phyloP scores from a whole-genome alignment of 345 rosid species.

The Camelina sativa region DNA sequence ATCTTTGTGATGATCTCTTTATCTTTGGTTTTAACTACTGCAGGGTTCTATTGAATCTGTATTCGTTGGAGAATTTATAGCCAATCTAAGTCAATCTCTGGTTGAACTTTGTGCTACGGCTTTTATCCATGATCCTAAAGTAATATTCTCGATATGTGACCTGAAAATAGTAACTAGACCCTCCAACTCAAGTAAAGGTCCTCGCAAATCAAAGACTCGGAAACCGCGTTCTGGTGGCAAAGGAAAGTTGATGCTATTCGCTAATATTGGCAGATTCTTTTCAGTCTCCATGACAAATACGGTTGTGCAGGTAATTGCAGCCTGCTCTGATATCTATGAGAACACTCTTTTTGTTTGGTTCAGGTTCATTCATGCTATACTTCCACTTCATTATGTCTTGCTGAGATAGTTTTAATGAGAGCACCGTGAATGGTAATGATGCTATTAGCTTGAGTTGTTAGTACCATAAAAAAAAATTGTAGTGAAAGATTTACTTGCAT shows the following conservation, averaged over 20 bases:
- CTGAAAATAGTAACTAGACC: conserved; percentile 78
- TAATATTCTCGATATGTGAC: conserved; percentile 77
- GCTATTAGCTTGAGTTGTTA: not conserved
- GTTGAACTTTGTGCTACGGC: conserved; percentile 82
- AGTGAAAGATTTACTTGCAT: not conserved
- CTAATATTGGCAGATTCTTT: conserved; percentile 82
- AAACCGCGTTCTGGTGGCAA: conserved; percentile 59
- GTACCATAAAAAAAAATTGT: not conserved
- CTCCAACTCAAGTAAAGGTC: conserved; percentile 60
- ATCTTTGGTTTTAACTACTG: not conserved
- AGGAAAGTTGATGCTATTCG: conserved; percentile 87
- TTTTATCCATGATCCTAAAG: conserved; percentile 84
- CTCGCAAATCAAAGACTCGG: conserved; percentile 56
- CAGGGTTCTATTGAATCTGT: conserved; percentile 94
- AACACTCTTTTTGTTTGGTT: not conserved
- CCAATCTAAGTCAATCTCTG: conserved; percentile 84
- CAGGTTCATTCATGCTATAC: not conserved
- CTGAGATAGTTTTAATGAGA: conserved; percentile 1
- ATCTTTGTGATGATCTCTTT: not conserved
- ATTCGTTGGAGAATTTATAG: conserved; percentile 77
- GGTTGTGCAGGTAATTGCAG: conserved; percentile 65
- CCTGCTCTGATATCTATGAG: not conserved
- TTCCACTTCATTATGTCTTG: not conserved
- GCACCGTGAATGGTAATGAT: not conserved
- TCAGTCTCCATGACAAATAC: conserved; percentile 83